A percentile compares a stretch with the other conserved stretches of the same genome.
phyloP scores from a whole-genome alignment of 23 red algal species.

The Gracilariopsis chorda region DNA sequence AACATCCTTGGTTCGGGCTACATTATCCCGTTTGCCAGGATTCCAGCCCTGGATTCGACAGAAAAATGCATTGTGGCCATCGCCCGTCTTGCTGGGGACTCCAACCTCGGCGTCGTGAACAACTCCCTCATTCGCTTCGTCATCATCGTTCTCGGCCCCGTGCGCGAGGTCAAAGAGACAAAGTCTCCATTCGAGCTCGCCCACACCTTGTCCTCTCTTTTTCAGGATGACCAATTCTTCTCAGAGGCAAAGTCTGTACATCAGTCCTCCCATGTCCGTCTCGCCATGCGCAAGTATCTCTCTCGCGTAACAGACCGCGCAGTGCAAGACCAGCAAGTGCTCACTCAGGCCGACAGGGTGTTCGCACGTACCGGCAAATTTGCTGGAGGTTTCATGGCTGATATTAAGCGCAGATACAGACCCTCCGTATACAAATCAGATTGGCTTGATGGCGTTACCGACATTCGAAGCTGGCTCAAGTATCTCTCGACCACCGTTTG shows the following conservation, averaged over 20 bases:
- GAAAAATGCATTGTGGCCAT: slow-evolving; percentile 59
- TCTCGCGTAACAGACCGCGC: slow-evolving; percentile 52
- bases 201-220: slow-evolving; percentile 70
- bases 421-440: slow-evolving; percentile 77
- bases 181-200: slow-evolving; percentile 76
- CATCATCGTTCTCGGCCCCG: slow-evolving; percentile 72
- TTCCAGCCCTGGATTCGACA: slow-evolving; percentile 1
- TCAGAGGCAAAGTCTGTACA: slow-evolving; percentile 40
- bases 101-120: slow-evolving; percentile 78
- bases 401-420: slow-evolving; percentile 63
- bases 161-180: slow-evolving; percentile 53
- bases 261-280: slow-evolving; percentile 44
- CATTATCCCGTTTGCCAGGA: slow-evolving; percentile 75
- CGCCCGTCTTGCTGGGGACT: slow-evolving; percentile 59
- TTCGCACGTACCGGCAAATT: slow-evolving; percentile 69
- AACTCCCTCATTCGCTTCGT: slow-evolving; percentile 84
- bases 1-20: slow-evolving; percentile 86
- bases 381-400: slow-evolving; percentile 65
- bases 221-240: slow-evolving; percentile 91
- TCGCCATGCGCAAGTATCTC: slow-evolving; percentile 68
- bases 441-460: slow-evolving; percentile 72
- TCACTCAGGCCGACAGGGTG: slow-evolving; percentile 48
- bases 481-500: slow-evolving; percentile 85
- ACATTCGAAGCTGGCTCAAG: slow-evolving; percentile 71
- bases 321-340: neutral